Evolutionary conservation across 164 flowering plant species (phyloP).

Genomic region (Echeveria elegans): DNA sequence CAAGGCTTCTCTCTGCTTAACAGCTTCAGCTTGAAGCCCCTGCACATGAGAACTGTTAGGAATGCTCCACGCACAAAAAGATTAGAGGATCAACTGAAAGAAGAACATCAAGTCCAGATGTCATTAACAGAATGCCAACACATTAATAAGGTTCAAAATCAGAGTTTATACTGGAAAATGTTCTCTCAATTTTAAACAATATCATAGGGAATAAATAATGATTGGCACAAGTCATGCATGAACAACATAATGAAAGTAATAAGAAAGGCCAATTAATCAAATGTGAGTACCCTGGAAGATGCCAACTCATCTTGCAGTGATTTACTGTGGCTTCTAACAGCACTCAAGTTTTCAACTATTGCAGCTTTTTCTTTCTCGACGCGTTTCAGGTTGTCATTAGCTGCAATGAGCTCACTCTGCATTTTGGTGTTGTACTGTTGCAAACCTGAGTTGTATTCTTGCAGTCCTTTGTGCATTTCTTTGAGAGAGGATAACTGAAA

Average conservation of each 20-base stretch:
- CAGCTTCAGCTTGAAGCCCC: constrained; percentile 43
- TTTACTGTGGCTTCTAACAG: not conserved
- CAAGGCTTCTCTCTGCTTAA: constrained; percentile 42
- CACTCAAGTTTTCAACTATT: not conserved
- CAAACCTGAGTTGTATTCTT: not conserved
- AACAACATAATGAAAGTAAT: too few species aligned
- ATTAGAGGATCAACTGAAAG: too few species aligned
- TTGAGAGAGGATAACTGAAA: not conserved
- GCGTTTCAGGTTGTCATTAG: not conserved
- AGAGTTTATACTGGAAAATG: too few species aligned
- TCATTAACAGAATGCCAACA: too few species aligned
- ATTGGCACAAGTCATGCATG: too few species aligned
- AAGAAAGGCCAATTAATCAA: too few species aligned
- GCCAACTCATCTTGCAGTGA: not conserved
- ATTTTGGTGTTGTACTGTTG: not conserved
- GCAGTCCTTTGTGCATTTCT: not conserved
- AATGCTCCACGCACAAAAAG: not conserved
- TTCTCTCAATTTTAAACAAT: too few species aligned
- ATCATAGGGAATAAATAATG: too few species aligned
- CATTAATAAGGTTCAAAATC: too few species aligned
- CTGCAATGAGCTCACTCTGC: not conserved
- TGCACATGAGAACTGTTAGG: constrained; percentile 11
- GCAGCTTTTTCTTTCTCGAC: not conserved
- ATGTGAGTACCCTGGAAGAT: not conserved
- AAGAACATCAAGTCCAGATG: too few species aligned